Evolutionary conservation across 208 protist genomes (phyloP).

Genomic region (Novymonas esmeraldas): DNA sequence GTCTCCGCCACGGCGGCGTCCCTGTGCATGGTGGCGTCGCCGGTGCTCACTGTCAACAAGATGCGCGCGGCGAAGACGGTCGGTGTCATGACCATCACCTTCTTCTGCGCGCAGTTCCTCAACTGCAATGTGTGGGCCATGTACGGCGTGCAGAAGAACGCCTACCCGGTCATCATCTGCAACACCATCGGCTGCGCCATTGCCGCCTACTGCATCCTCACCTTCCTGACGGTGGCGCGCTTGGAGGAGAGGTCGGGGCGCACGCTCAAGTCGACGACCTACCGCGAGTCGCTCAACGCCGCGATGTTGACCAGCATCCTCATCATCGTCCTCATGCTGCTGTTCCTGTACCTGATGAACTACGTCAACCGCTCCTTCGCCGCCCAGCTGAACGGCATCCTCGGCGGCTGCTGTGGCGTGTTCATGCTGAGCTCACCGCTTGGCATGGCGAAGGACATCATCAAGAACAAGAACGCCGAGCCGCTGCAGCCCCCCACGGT

Average conservation of each 20-base stretch:
- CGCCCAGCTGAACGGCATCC: conserved; percentile 45
- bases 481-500: conserved; percentile 53
- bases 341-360: conserved; percentile 44
- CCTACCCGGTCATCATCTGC: conserved; percentile 50
- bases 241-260: conserved; percentile 50
- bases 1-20: conserved; percentile 45
- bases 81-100: conserved; percentile 60
- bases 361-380: conserved; percentile 19
- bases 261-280: conserved; percentile 42
- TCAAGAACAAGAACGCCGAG: conserved; percentile 62
- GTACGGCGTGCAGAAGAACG: conserved; percentile 46
- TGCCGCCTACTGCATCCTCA: conserved; percentile 62
- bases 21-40: conserved; percentile 57
- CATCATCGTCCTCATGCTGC: conserved; percentile 24
- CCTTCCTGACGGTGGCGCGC: conserved; percentile 50
- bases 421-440: conserved; percentile 77
- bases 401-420: conserved; percentile 50
- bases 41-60: conserved; percentile 52
- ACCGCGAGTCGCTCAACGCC: conserved; percentile 24
- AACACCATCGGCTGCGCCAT: conserved; percentile 50
- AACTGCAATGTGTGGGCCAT: conserved; percentile 71
- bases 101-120: conserved; percentile 66
- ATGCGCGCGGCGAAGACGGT: conserved; percentile 42
- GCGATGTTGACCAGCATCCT: conserved; percentile 22
- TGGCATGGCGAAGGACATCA: conserved; percentile 55